Base-by-base conservation (phyloP, 2,329 filamentous ascomycete genomes). In the Fusarium penzigii region DNA sequence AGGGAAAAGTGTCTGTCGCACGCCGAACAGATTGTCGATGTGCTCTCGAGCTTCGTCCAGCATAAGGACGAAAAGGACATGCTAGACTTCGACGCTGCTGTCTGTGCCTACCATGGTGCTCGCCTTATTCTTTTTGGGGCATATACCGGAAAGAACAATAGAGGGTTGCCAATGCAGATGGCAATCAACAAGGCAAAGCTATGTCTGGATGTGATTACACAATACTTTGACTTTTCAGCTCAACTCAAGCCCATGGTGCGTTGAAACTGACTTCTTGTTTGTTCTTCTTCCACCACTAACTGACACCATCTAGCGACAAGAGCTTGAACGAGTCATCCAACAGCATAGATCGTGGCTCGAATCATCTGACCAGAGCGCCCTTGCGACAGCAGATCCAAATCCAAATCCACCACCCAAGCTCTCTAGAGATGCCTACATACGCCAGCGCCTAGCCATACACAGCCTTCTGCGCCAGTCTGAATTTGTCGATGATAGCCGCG, bases 41-140 rank as follows among this genome's bases (percentile, higher is more conserved):
- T 65, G 12, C n/a, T 68, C 9, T 66, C 70, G 9, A 65, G 64
- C 29, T 74, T 75, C 51, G 65, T 73, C 6, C 59, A 65, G 29
- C 52, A 63, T n/a, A 67, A 68, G 14, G 52, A 65, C 5, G 61
- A 60, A 10, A 52, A 53, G 1, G 57, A 65, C 6, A 65, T 71
- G 11, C 62, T 76, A 0, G 73, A 77, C 46, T 70, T 72, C 32
- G 74, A 76, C 41, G 69, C 68, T 0, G 74, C 74, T 5, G 72
- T 77, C 2, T 76, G 74, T 38, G 73, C 70, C 1, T 77, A 76
- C 29, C 73, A 77, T 36, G 68, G 70, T 5, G 69, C 72, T 1
- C 67, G 73, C 1, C 59, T 76, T 2, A 63, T 75, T 1, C 58
- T 75, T 14, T 75, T 73, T 39, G 63, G 63, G 0, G 56, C 61